Base-by-base conservation (phyloP, 805 yeast species). In the Diddensiella caesifluorescens region DNA sequence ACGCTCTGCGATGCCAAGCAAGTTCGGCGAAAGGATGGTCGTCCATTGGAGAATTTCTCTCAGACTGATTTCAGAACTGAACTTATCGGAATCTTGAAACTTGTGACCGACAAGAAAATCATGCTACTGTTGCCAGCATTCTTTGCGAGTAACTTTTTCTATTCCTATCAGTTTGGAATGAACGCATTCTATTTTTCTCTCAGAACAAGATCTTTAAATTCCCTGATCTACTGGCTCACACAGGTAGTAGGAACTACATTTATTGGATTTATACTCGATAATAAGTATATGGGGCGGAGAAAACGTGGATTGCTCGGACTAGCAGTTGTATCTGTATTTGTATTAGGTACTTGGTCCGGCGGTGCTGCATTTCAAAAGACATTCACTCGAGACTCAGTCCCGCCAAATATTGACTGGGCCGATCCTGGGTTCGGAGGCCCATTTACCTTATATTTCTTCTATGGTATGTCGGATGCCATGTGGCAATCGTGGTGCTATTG, bases 91-190 rank as follows among this genome's bases (percentile, higher is more conserved):
- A 59, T 68, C 35, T 63, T 70, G 47, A 56, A 52, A 40, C 57
- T 67, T 35, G 63, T 69, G 46, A 53, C 50, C 34, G 52, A 44
- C 20, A 71, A 68, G 52, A 73, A 71, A 38, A 63, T 57, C 53
- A 68, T 73, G 47, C 54, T 67, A 44, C 50, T 74, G 53, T 68
- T 74, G 65, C 80, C 80, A 36, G 70, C 74, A 71, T 74, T 74
- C 51, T 71, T 72, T 48, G 68, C 76, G 12, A 71, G 78, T 23
- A 75, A 75, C 62, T 73, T 76, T 72, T 75, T 73, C 58, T 73
- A 74, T 62, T 72, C 80, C 25, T 75, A 75, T 56, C 79, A 74
- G 57, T 73, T 71, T 50, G 71, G 73, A 51, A 62, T 71, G 58
- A 74, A 74, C 53, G 74, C 73, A 30, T 70, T 67, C 25, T 65